These are phyloP conservation scores for Vaccinium macrocarpon DNA, from an alignment of 148 eudicot genomes.

Conservation along the genomic window DNA sequence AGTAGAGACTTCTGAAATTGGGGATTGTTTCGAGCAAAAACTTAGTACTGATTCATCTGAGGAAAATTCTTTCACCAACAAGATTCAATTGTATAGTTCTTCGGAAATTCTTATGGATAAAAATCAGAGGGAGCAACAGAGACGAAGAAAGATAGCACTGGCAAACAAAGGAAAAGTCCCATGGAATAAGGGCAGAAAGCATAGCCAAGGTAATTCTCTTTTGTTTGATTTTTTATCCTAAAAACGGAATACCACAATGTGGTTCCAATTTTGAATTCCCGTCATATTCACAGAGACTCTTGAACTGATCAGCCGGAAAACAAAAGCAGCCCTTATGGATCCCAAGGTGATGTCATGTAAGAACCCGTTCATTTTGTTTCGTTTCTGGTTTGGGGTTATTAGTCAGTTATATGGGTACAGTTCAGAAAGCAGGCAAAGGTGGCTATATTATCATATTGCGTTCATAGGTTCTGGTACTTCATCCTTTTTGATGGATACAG, in stretches of 20 bases:
- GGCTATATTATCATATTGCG: not conserved
- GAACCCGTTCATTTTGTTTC: slow-evolving; percentile 35
- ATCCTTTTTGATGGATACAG: not conserved
- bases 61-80: slow-evolving; percentile 10
- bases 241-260: not conserved
- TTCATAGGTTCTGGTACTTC: not conserved
- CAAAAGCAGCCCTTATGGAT: slow-evolving; percentile 78
- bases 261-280: slow-evolving; percentile 13
- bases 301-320: slow-evolving; percentile 65
- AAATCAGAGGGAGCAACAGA: slow-evolving; percentile 43
- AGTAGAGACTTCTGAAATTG: slow-evolving; percentile 11
- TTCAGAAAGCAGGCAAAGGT: not conserved
- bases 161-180: slow-evolving; percentile 85
- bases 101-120: not conserved
- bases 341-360: slow-evolving; percentile 99
- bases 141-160: slow-evolving; percentile 55
- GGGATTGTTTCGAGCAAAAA: slow-evolving; percentile 18
- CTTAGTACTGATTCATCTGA: not conserved
- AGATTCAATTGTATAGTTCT: slow-evolving; percentile 2
- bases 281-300: slow-evolving; percentile 57
- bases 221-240: not conserved
- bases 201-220: slow-evolving; percentile 49
- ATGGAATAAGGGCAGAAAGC: slow-evolving; percentile 87
- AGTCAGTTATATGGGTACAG: not conserved
- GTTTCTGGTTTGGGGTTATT: not conserved